Percentiles rank a stretch among this genome's conserved stretches.
Conservation (phyloP, 2,329 filamentous ascomycete genomes). For the Neopestalotiopsis sp. region DNA sequence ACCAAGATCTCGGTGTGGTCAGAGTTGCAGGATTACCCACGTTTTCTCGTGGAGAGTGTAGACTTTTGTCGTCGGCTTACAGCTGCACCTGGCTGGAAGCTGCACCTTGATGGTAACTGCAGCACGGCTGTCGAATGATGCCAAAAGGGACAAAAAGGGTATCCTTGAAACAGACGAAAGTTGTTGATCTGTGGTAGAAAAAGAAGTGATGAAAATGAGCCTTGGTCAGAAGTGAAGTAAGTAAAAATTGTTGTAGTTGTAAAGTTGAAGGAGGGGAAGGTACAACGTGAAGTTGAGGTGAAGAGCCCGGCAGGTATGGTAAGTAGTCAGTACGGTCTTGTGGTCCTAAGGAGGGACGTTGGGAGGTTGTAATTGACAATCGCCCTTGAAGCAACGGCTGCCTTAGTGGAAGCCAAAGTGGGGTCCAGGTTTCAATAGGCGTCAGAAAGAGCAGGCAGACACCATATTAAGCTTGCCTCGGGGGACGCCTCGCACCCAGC, state of each 20-base stretch:
- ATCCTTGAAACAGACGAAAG: not conserved
- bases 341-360: too few species aligned
- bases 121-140: not conserved
- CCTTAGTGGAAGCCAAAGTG: not conserved
- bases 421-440: constrained; percentile 8
- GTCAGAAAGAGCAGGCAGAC: constrained; percentile 19
- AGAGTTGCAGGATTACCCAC: too few species aligned
- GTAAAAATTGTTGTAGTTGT: not conserved
- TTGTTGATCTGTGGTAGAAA: not conserved
- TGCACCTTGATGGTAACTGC: not conserved
- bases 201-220: not conserved
- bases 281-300: constrained; percentile 16
- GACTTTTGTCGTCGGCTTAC: too few species aligned
- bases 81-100: too few species aligned
- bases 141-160: not conserved
- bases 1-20: too few species aligned
- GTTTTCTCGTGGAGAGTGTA: too few species aligned
- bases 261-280: constrained; percentile 4
- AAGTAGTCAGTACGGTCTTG: not conserved
- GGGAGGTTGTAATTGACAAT: not conserved
- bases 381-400: constrained; percentile 1
- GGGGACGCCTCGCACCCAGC: not conserved
- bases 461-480: not conserved
- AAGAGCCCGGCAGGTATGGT: not conserved
- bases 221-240: not conserved